A percentile compares a stretch with the other conserved stretches of the same genome.
These are phyloP conservation scores for Rhodamnia argentea DNA, from an alignment of 345 rosid genomes.

Conservation along the genomic window DNA sequence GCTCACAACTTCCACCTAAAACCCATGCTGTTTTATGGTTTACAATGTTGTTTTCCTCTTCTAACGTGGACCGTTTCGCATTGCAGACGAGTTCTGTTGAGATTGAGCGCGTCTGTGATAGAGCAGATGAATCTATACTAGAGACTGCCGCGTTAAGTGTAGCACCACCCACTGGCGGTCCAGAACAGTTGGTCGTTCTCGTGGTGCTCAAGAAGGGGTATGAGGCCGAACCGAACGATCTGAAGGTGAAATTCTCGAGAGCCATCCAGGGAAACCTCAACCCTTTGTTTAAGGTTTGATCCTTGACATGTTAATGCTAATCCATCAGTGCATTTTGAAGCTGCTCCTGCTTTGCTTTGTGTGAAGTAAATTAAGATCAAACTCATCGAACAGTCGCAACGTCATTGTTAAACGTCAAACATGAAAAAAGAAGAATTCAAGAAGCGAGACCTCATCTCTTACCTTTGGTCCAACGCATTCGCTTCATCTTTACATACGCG, in stretches of 20 bases:
- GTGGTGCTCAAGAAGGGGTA: constrained; percentile 56
- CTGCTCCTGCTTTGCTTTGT: background rate
- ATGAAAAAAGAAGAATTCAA: background rate
- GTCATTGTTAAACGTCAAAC: background rate
- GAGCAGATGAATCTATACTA: constrained; percentile 56
- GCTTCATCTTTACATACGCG: background rate
- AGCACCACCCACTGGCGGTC: constrained; percentile 56
- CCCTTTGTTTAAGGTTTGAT: constrained; percentile 75
- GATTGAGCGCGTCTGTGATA: constrained; percentile 73
- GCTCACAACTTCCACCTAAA: background rate
- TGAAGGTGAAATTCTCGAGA: constrained; percentile 46
- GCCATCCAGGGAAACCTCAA: constrained; percentile 67
- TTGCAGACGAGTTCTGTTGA: constrained; percentile 84
- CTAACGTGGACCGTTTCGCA: background rate
- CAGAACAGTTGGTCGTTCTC: constrained; percentile 52
- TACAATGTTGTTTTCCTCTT: background rate
- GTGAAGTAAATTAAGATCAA: background rate
- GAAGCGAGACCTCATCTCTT: background rate
- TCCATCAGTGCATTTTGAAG: background rate
- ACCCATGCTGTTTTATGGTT: background rate
- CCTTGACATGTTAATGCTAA: background rate
- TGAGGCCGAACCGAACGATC: constrained; percentile 21
- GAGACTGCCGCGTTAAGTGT: constrained; percentile 77
- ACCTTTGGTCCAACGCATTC: background rate
- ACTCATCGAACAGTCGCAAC: background rate